Evolutionary conservation across 2,329 filamentous ascomycete genomes (phyloP), one percentile per base, ranked within the genome.

Genomic region (Plenodomus tracheiphilus): DNA sequence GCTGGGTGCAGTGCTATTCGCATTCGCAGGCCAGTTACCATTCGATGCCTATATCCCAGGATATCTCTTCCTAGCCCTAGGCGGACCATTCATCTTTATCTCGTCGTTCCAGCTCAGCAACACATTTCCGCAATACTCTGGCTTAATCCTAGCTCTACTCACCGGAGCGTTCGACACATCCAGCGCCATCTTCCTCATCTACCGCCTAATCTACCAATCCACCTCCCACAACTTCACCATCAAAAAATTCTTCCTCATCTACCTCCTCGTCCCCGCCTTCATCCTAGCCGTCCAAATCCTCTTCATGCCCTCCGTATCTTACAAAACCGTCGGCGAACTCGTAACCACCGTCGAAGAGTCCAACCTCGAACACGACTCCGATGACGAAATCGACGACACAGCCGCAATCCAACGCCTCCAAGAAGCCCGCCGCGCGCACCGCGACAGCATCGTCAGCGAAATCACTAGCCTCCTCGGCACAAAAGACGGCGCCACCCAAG

Each of bases 381-480:
- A 86, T 46, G 75, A 81, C 11, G 78, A 81, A 0, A 76, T 83
- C 13, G 72, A 73, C 2, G 78, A 83, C 32, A 69, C 71, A 15
- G 59, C 61, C 0, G 77, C 81, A 36, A 64, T 82, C 2, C 72
- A 74, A 11, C 75, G 75, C 20, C 73, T 76, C 4, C 78, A 78
- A 8, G 76, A 80, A 7, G 76, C 85, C 50, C 81, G 84, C 46
- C 80, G 81, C 15, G 76, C 81, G 32, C 84, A 81, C 36, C 82
- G 82, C 37, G 83, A 86, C 51, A 81, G 76, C 37, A 79, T 88
- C 37, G 82, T 87, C 20, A 82, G 82, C 28, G 87, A 91, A 54
- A 87, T 94, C 51, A 86, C 89, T 35, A 81, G 83, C 38, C 79
- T 96, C 1, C 77, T 96, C 0, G 88, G 89, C 17, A 82, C 83